Base-by-base conservation (phyloP, 441 rosid genomes). In the Jatropha multifida region DNA sequence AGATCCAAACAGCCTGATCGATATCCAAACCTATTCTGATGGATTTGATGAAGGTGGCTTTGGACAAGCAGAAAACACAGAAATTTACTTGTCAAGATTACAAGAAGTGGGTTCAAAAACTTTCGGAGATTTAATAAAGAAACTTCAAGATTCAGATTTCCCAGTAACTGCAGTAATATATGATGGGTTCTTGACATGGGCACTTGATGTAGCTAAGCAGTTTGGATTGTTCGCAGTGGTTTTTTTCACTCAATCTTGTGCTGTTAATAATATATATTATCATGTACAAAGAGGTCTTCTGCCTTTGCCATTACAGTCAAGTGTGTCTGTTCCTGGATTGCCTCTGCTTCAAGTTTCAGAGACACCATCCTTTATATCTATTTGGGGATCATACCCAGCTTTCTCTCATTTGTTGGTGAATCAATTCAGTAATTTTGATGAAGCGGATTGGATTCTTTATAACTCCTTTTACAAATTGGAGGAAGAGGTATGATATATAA, bases 351-450 rank as follows among this genome's bases (percentile, higher is more conserved):
- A 71, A 76, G 63, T 61, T 44, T 73, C 70, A 6, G 90, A 88
- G 18, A 41, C 72, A 32, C 88, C 91, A 1, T 86, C 88, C 11
- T 84, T 79, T 52, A 11, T 86, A 7, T 61, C 48, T 26, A 41
- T 77, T 74, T 66, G 55, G n/a, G 85, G 82, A 13, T 76, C 86
- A 0, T 81, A 83, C 55, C 89, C 87, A 0, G 88, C 66, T 69
- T 73, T 71, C 69, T 59, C 41, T 11, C 52, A 79, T 55, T 20
- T 82, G 77, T 54, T 88, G 20, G 62, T 82, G 68, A 76, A 79
- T 55, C 94, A 91, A 77, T 90, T 87, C 66, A 64, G 69, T 0
- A 88, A 91, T 66, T 70, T 88, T 71, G 85, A 83, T n/a, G 58
- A 74, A 42, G 88, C 79, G 4, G 90, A 88, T 48, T 87, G 81